Conservation (phyloP, 208 protist species). For the Acanthamoeba sp. region DNA sequence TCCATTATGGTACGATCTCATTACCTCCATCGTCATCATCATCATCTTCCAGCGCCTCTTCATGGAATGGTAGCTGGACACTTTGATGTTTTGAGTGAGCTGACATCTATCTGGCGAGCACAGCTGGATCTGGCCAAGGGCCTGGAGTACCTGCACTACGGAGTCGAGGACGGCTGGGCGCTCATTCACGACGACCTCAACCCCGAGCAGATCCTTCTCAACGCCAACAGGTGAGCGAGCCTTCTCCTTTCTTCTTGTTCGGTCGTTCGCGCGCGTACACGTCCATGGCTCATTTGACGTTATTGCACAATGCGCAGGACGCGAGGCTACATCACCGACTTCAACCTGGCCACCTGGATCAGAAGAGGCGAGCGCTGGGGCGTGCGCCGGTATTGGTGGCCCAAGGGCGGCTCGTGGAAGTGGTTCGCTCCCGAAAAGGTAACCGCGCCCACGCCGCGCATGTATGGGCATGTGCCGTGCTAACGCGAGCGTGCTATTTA, state of each 20-base stretch:
- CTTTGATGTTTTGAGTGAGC: no score
- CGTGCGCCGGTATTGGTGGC: slow-evolving; percentile 16
- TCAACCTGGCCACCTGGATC: slow-evolving; percentile 15
- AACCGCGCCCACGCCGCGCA: no score
- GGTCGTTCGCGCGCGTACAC: not conserved
- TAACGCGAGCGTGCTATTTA: no score
- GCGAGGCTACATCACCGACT: not conserved
- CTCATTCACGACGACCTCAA: slow-evolving; percentile 46
- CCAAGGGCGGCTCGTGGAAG: slow-evolving; percentile 21
- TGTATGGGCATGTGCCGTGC: no score
- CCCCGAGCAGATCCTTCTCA: slow-evolving; percentile 12
- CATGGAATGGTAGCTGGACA: no score
- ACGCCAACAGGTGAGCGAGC: not conserved
- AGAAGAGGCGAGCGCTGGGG: not conserved
- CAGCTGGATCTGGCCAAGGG: slow-evolving; percentile 34
- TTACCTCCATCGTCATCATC: not conserved
- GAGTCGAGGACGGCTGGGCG: not conserved
- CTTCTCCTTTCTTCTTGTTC: no score
- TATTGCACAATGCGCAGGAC: not conserved
- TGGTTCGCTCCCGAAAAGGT: slow-evolving; percentile 34
- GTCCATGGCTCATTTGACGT: not conserved
- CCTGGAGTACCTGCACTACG: slow-evolving; percentile 19
- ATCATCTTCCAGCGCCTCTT: no score
- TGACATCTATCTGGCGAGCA: no score
- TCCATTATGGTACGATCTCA: slow-evolving; percentile 16